A percentile compares a stretch with the other conserved stretches of the same genome.
phyloP scores from a whole-genome alignment of 2,329 filamentous ascomycete genomes.

The Phyllosticta citriasiana region DNA sequence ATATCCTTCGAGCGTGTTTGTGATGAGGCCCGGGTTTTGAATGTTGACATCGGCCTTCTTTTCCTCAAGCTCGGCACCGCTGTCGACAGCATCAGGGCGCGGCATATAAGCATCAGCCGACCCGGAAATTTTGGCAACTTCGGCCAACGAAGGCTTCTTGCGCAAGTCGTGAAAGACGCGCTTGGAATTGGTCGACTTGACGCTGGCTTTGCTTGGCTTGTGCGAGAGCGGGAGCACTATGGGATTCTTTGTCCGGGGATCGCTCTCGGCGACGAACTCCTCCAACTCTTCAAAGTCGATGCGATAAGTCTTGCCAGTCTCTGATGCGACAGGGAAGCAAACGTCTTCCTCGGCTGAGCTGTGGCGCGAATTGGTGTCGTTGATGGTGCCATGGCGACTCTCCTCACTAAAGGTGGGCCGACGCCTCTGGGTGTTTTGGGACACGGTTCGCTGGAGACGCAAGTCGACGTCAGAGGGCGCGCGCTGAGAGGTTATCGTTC shows the following conservation, averaged over 20 bases:
- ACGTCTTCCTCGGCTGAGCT: constrained; percentile 78
- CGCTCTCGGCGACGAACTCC: constrained; percentile 63
- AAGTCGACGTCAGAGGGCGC: constrained; percentile 42
- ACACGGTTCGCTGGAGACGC: constrained; percentile 60
- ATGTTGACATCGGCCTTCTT: constrained; percentile 30
- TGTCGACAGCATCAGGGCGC: constrained; percentile 16
- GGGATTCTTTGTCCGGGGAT: constrained; percentile 34
- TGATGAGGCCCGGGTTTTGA: constrained; percentile 18
- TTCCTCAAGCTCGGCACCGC: constrained; percentile 30
- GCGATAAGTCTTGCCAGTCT: constrained; percentile 69
- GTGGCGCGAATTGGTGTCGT: constrained; percentile 51
- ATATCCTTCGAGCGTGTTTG: constrained; percentile 39
- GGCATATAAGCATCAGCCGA: constrained; percentile 19
- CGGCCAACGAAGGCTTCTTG: not conserved
- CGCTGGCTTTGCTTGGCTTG: constrained; percentile 23
- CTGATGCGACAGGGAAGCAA: constrained; percentile 67
- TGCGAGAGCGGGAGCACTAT: constrained; percentile 32
- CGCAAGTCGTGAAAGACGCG: constrained; percentile 55
- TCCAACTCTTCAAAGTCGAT: constrained; percentile 90
- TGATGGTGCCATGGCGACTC: constrained; percentile 49
- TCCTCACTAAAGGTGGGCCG: constrained; percentile 51
- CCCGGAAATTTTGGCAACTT: constrained; percentile 22
- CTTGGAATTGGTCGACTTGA: constrained; percentile 33
- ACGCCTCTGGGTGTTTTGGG: constrained; percentile 54
- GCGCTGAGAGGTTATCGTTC: constrained; percentile 52